Base-by-base conservation (phyloP, 2,329 filamentous ascomycete genomes). In the Grosmannia serpens region DNA sequence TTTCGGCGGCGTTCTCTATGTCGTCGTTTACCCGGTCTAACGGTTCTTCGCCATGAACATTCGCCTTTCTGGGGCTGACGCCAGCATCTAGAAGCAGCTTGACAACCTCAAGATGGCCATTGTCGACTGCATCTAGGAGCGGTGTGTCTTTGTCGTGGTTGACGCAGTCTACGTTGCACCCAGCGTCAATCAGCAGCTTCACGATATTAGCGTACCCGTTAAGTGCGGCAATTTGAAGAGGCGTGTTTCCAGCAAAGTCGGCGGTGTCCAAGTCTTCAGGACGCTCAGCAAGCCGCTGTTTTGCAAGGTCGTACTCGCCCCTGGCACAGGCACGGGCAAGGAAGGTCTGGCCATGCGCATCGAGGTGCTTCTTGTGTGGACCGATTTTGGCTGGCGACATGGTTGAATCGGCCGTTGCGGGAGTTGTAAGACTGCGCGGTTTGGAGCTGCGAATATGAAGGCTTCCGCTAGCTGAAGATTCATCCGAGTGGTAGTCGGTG, bases 231-330 rank as follows among this genome's bases (percentile, higher is more conserved):
- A 96, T 94, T 70, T 99, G 94, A 38, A 99, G 77, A 27, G 94
- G 94, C 1, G 92, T 95, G 67, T 97, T 97, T n/a, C 90, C 89
- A 17, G 94, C 94, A 69, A 96, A 95, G 68, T 99, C 94, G 27
- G 89, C 84, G 59, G 91, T 82, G 65, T 99, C 89, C 57, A 97
- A 72, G 70, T 97, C 91, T 62, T 95, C 89, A 0, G 90, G 91
- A 24, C 91, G 83, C 68, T 95, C 89, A 10, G 81, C 77, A 35
- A 91, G 80, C 62, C 88, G 83, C 65, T 83, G 80, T 69, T 88
- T 91, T 20, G 89, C 91, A 11, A 78, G 77, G 1, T 92, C 88
- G 58, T 94, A 81, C 67, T 95, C 89, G 55, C 91, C 90, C 65
- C 86, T 85, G 44, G 91, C 89, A 70, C 91, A 95, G 31, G 92